Percentiles rank a stretch among this genome's conserved stretches.
phyloP scores from a whole-genome alignment of 1,284 basidiomycete genomes.

The Microbotryomycetes sp. region DNA sequence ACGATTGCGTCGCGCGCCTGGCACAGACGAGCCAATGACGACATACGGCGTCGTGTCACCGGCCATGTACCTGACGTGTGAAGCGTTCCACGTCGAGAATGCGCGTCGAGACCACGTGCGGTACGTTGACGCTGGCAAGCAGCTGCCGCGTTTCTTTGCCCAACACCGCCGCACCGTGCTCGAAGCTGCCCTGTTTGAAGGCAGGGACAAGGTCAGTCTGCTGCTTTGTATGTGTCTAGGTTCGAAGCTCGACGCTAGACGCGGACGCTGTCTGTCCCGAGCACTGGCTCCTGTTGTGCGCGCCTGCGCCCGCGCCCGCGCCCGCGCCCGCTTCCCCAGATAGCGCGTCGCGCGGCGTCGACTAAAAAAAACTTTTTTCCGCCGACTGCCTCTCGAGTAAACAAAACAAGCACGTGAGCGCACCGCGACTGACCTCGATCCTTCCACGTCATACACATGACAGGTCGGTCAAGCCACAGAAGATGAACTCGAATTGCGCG shows the following conservation, averaged over 20 bases:
- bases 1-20: too few species aligned
- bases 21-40: not conserved
- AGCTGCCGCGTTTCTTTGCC: not conserved
- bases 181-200: conserved; percentile 1
- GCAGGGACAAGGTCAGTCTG: not conserved
- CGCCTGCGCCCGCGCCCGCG: too few species aligned
- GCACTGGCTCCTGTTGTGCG: too few species aligned
- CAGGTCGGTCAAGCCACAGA: not conserved
- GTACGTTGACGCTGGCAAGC: not conserved
- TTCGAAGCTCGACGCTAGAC: too few species aligned
- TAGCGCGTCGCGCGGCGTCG: not conserved
- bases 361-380: not conserved
- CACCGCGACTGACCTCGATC: not conserved
- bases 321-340: not conserved
- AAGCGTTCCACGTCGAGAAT: not conserved
- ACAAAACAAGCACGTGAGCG: not conserved
- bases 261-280: too few species aligned
- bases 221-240: not conserved
- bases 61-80: not conserved
- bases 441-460: too few species aligned
- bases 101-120: not conserved
- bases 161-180: not conserved
- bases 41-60: not conserved
- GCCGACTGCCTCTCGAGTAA: not conserved
- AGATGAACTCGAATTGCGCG: not conserved